Evolutionary conservation across 1,139 yeast species (phyloP), one percentile per base, ranked within the genome.

Genomic region (Candida labiduridarum): DNA sequence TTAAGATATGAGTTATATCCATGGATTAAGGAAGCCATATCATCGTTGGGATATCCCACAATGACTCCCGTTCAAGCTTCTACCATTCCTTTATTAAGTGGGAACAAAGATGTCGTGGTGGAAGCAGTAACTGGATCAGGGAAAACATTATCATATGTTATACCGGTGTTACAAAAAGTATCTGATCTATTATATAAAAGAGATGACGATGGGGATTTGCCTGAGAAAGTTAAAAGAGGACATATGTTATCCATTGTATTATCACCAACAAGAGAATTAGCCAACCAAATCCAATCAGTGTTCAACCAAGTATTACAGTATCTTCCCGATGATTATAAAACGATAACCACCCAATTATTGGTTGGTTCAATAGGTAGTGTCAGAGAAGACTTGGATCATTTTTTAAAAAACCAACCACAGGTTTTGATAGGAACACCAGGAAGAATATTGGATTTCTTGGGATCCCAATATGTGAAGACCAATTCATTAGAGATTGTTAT

Each of bases 11-110:
- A 68, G 30, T 65, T 76, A 38, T 71, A 71, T 49, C 79, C 80
- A 7, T 76, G 81, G 81, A 58, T 76, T 30, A 58, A 60, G 60
- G 87, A 85, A 2, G 96, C 96, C 2, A 77, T 92, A 29, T 69
- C 71, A 16, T 82, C 92, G 1, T 68, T 87, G 57, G 97, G 96
- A 1, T 92, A 82, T 63, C 80, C 82, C 2, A 71, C 82, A 14
- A 91, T 94, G 97, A 94, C 99, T 0, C 97, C 99, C 0, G 99
- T 94, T 0, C 99, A 94, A 65, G 99, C 99, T 0, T 84, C 98
- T 0, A 87, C 96, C 0, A 88, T 94, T 46, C 99, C 99, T 0
- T 72, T 92, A 49, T 82, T 95, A 58, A 70, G 87, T 44, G 86
- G 86, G n/a, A 88, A 92, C 61, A 94, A 94, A 63, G 99, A 94